Base-by-base conservation (phyloP, 192 early-diverging fungal species). In the Entrophospora sp. region DNA sequence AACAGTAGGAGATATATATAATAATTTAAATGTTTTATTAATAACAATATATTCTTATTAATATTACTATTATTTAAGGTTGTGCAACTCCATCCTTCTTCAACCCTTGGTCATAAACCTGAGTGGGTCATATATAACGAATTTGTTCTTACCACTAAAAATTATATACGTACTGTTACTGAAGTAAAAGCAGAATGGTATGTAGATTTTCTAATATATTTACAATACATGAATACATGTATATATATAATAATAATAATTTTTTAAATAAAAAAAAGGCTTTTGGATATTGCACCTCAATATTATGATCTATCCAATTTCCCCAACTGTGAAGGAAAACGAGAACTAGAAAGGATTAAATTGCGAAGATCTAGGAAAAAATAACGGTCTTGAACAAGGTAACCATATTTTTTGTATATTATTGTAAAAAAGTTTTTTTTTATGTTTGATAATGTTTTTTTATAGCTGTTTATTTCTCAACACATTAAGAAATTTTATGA, bases 71-170 rank as follows among this genome's bases (percentile, higher is more conserved):
- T 20, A 58, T 12, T 14, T 27, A 31, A 66, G 64, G 20, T 90
- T 25, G 97, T 98, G 9, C 86, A 87, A 45, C 79, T 99, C 32
- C 95, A 98, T 67, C 96, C 95, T 24, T 95, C 93, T 32, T 91
- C 88, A 25, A 85, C 87, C 68, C 74, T 99, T 28, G 85, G 84
- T 53, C 85, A 87, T 64, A 93, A 93, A 61, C 91, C 95, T n/a
- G 94, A 98, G 75, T 99, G 97, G 97, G 94, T 98, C 2, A 74
- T 97, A 35, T 99, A 98, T 79, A 96, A 99, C 67, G 97, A 99
- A 75, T 99, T 95, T 86, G 97, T 98, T 8, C 73, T 99, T 44
- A 99, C 97, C 9, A 86, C 87, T 43, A 87, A 92, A 56, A 92
- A 97, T 75, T 98, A 95, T 75, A 96, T 99, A 68, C 90, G 97